phyloP scores from a whole-genome alignment of 805 yeast genomes.

The Millerago galiae region DNA sequence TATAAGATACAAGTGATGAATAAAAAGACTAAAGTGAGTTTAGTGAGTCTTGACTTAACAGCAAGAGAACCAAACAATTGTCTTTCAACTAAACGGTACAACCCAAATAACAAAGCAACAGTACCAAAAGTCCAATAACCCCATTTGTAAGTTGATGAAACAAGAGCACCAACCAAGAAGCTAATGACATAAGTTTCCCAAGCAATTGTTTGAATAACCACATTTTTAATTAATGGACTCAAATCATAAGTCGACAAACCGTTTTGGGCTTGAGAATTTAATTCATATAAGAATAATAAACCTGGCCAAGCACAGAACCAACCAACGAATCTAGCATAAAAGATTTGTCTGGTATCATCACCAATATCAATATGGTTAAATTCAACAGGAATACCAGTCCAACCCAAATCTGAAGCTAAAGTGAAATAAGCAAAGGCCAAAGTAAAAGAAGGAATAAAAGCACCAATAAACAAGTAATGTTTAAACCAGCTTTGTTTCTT shows the following conservation, averaged over 20 bases:
- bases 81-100: slow-evolving; percentile 23
- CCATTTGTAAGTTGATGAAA: slow-evolving; percentile 56
- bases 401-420: slow-evolving; percentile 53
- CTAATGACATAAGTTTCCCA: slow-evolving; percentile 45
- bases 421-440: slow-evolving; percentile 47
- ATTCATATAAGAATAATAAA: slow-evolving; percentile 26
- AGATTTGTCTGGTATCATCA: slow-evolving; percentile 41
- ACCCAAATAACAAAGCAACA: slow-evolving; percentile 35
- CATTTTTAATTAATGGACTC: slow-evolving; percentile 17
- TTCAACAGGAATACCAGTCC: slow-evolving; percentile 39
- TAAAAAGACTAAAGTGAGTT: slow-evolving; percentile 23
- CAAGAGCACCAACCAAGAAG: slow-evolving; percentile 50
- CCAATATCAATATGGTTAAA: slow-evolving; percentile 39
- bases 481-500: slow-evolving; percentile 17
- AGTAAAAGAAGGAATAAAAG: slow-evolving; percentile 36
- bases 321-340: slow-evolving; percentile 49
- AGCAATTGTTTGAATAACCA: slow-evolving; percentile 37
- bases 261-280: slow-evolving; percentile 17
- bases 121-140: slow-evolving; percentile 58
- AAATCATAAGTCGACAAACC: slow-evolving; percentile 8
- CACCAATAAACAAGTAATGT: slow-evolving; percentile 32
- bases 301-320: slow-evolving; percentile 54
- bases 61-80: slow-evolving; percentile 16
- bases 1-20: slow-evolving; percentile 34
- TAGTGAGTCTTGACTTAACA: neutral